Evolutionary conservation across 108 stramenopile species (phyloP), one percentile per base, ranked within the genome.

Genomic region (Cyclotella distinguenda): DNA sequence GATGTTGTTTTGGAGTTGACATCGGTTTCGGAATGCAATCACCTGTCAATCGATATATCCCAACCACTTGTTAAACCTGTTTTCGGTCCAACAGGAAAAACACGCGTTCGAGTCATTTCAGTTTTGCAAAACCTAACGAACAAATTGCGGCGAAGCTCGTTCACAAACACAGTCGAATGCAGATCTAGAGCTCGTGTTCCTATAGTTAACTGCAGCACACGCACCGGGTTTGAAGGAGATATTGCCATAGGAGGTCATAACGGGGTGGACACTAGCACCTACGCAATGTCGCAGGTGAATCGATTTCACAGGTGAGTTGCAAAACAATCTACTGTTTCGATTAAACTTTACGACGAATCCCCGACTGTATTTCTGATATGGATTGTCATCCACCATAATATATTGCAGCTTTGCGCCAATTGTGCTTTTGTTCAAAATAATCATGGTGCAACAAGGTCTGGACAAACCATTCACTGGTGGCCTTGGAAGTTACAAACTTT

Each of bases 381-480:
- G n/a, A n/a, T n/a, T n/a, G n/a, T n/a, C n/a, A n/a, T n/a, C n/a
- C n/a, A n/a, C n/a, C n/a, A n/a, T n/a, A n/a, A n/a, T n/a, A n/a
- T 60, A 58, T 46, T 23, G 15, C 47, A 82, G 84, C 56, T 91
- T 91, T 85, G 76, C 88, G 27, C 59, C 83, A 12, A 78, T 89
- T 44, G 84, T 92, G 0, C 23, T 88, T 23, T 13, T 89, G 6
- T 65, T 93, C 32, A 89, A 97, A 66, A 70, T 91, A 7, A 53
- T 94, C 12, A 65, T 95, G 68, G 58, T 67, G 26, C 93, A 95
- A 61, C 81, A 85, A 67, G 81, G 67, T 8, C 67, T 97, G 5
- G 96, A 95, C 78, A 90, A 91, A 59, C 95, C 96, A 10, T 97
- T 94, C 64, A 89, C 87, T 25, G 96, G 96, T 25, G 95, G 96